phyloP scores from a whole-genome alignment of 2,329 filamentous ascomycete genomes.

The Pseudogymnoascus sp. region DNA sequence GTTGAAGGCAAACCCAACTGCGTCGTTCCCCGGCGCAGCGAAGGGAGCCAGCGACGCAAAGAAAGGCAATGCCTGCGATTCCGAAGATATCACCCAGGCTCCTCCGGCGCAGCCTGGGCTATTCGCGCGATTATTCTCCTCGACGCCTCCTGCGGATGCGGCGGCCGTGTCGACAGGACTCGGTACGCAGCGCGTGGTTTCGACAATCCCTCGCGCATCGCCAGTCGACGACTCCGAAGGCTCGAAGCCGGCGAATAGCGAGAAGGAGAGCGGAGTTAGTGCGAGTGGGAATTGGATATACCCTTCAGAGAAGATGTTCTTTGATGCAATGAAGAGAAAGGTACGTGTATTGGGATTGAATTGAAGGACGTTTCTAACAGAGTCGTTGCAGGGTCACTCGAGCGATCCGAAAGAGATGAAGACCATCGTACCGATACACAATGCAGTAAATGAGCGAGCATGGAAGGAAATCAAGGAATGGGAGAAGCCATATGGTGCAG shows the following conservation, averaged over 20 bases:
- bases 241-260: constrained; percentile 59
- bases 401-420: constrained; percentile 70
- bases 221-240: constrained; percentile 32
- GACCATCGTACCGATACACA: constrained; percentile 93
- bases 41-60: constrained; percentile 25
- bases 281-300: constrained; percentile 90
- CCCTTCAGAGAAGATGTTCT: constrained; percentile 95
- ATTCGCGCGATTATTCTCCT: constrained; percentile 19
- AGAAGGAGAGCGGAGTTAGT: constrained; percentile 66
- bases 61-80: constrained; percentile 31
- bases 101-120: constrained; percentile 26
- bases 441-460: constrained; percentile 93
- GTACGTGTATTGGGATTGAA: constrained; percentile 13
- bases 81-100: constrained; percentile 30
- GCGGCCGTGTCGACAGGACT: constrained; percentile 34
- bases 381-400: constrained; percentile 49
- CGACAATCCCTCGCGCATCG: constrained; percentile 67
- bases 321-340: constrained; percentile 91
- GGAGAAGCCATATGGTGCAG: constrained; percentile 63
- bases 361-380: neutral
- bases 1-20: constrained; percentile 45
- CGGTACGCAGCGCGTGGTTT: constrained; percentile 64
- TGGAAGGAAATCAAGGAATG: constrained; percentile 88
- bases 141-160: constrained; percentile 12
- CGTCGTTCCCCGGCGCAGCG: constrained; percentile 23